A percentile compares a stretch with the other conserved stretches of the same genome.
Evolutionary conservation across 2,329 filamentous ascomycete genomes (phyloP).

Genomic region (Colletotrichum lindemuthianum): DNA sequence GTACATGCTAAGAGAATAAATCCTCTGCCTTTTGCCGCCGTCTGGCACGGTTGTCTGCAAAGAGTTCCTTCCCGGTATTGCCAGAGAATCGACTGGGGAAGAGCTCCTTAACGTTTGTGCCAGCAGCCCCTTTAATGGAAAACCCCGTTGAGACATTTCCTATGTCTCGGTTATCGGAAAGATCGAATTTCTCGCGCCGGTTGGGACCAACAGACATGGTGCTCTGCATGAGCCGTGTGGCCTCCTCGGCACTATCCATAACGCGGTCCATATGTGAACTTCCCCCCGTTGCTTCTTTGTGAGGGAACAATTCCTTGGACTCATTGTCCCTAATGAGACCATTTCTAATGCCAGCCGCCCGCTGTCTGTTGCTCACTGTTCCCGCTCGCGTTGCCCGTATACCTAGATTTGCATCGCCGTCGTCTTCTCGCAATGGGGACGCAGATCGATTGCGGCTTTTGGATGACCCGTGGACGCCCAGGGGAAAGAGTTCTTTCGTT

Average conservation of each 20-base stretch:
- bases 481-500: constrained; percentile 73
- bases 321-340: constrained; percentile 44
- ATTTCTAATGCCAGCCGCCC: constrained; percentile 47
- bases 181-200: constrained; percentile 48
- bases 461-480: constrained; percentile 38
- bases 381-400: constrained; percentile 38
- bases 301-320: constrained; percentile 53
- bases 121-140: constrained; percentile 73
- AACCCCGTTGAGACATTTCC: constrained; percentile 62
- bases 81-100: constrained; percentile 71
- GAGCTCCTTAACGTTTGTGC: constrained; percentile 67
- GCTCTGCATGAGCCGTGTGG: constrained; percentile 40
- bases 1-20: constrained; percentile 66
- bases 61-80: constrained; percentile 77
- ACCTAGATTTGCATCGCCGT: constrained; percentile 53
- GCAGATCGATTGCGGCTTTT: constrained; percentile 59
- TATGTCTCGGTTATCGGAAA: constrained; percentile 70
- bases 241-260: constrained; percentile 36
- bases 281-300: constrained; percentile 44
- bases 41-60: constrained; percentile 67
- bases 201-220: constrained; percentile 42
- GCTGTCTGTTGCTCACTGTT: constrained; percentile 46
- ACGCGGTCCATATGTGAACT: constrained; percentile 49
- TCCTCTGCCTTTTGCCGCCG: constrained; percentile 77
- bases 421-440: constrained; percentile 58